Conservation (phyloP, 169 alveolate species). For the Plasmodium fragile region DNA sequence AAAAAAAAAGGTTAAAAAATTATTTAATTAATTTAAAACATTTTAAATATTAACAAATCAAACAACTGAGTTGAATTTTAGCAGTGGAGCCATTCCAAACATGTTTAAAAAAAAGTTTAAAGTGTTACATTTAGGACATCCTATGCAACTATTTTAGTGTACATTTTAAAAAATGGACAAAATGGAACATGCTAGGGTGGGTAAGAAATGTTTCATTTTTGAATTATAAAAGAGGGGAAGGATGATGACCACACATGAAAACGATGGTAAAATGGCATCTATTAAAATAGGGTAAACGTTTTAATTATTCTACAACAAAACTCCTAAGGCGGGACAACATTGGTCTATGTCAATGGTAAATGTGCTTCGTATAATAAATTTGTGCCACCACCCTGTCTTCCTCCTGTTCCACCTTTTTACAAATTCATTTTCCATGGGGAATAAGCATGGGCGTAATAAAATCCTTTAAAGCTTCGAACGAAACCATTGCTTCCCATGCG, state of each 20-base stretch:
- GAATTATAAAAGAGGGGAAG: background rate
- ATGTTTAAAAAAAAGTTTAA: background rate
- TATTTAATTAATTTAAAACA: slow-evolving; percentile 5
- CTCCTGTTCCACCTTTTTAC: background rate
- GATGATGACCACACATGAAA: background rate
- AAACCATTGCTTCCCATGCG: background rate
- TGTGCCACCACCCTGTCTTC: background rate
- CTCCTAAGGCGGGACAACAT: background rate
- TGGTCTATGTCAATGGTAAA: background rate
- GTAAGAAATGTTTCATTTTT: background rate
- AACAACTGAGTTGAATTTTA: background rate
- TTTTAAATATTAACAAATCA: background rate
- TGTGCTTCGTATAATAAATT: background rate
- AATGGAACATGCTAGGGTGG: background rate
- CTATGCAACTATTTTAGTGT: background rate
- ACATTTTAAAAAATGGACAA: background rate
- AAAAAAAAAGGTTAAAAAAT: slow-evolving; percentile 22
- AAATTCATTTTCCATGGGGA: background rate
- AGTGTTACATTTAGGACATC: background rate
- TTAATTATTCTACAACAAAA: background rate
- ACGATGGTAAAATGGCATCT: background rate
- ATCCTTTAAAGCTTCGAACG: background rate
- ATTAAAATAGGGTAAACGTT: background rate
- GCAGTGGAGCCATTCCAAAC: background rate
- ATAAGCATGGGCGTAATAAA: background rate